Evolutionary conservation across 768 basidiomycete species (phyloP), one percentile per base, ranked within the genome.

Genomic region (Amanita pseudoporphyria): DNA sequence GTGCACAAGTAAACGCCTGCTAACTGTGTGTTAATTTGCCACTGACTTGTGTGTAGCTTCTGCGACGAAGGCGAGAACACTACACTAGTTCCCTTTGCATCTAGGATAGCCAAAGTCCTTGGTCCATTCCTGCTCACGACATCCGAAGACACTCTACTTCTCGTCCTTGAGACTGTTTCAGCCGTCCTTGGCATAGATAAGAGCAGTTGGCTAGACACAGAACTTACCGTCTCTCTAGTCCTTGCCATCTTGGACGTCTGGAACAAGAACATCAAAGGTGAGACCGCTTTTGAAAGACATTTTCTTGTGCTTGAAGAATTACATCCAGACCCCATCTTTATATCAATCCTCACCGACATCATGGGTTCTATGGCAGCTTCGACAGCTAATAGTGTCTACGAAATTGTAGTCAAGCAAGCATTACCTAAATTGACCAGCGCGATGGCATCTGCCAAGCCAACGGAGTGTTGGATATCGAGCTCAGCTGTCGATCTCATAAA

Each of bases 241-340:
- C 61, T 73, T 9, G 80, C 82, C 3, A 67, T 84, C 9, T 71
- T 95, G 35, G 80, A 88, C 36, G 84, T 88, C 18, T 97, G 92
- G 92, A 72, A 77, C 38, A 84, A 83, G 61, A 92, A 90, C 54
- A 87, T 80, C 58, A 88, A 84, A 71, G 94, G 93, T 88, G 14
- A 26, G 10, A 10, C 13, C 18, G 9, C 14, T 18, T 2, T 7
- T 24, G 1, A 24, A 43, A 9, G 31, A 16, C 54, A 37, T 54
- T 24, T 19, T 43, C 24, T 6, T 3, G 16, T 32, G 54, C 44
- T 38, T 14, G 49, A 47, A 22, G 14, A 21, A 54, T 40, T 24
- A 40, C 50, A 32, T 26, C 32, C 52, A 70, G 96, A 99, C 67
- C 94, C 93, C 0, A 81, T 97, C 48, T 82, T 94, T 60, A 73